Evolutionary conservation across 768 basidiomycete species (phyloP), one percentile per base, ranked within the genome.

Genomic region (Gloeopeniophorella convolvens): DNA sequence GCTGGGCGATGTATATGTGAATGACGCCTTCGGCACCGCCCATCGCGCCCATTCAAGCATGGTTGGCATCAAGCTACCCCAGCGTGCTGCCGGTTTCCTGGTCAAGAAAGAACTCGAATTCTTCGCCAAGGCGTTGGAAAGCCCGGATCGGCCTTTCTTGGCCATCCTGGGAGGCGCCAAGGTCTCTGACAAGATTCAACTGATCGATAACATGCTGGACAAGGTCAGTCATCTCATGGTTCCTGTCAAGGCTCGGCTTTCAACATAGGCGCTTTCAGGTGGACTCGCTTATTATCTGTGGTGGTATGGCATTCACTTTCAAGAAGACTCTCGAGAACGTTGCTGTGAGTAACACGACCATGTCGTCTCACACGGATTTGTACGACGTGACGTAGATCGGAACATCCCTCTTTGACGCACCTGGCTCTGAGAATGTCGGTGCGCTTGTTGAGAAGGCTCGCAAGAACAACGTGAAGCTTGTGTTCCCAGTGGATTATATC

Each of bases 251-350:
- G 43, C 33, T 42, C 42, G 20, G 33, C 44, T 44, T 51, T 27
- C 23, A 45, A 9, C 11, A 13, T 32, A 45, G 21, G 31, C 32
- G 45, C 9, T 41, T 41, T 8, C 55, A 92, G 89, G 95, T 98
- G 69, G 75, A 99, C 71, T 89, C 87, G 20, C 73, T 99, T 58
- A 97, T 99, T 66, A 89, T 99, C 60, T 88, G 91, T 57, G 95
- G 95, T 63, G 95, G 95, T 24, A 99, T 99, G 95, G 89, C 91
- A 30, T 99, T 96, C 72, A 99, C 95, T 50, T 99, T 99, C 79
- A 92, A 94, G 71, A 98, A 97, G 75, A 87, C 83, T 5, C 75
- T 95, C 50, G 79, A 97, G 50, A 75, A 80, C 54, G 76, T 92
- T 39, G 66, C 80, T 41, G 91, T 89, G 62, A 55, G 78, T 61